Evolutionary conservation across 257 asterid species (phyloP).

Genomic region (Nicotiana undulata): DNA sequence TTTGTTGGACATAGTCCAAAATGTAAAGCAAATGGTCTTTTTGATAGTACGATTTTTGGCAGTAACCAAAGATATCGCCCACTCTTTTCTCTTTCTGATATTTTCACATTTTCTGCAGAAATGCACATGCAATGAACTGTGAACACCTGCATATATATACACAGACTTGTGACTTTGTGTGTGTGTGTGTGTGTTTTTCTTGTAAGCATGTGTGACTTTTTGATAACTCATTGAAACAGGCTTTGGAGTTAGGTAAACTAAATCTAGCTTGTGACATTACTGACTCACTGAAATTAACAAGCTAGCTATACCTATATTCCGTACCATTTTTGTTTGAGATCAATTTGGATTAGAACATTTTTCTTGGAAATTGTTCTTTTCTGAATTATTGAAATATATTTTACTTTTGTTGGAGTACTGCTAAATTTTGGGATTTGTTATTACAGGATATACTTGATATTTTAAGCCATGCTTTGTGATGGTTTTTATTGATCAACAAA

Average conservation of each 20-base stretch:
- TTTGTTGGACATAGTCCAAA: background rate
- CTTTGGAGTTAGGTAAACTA: background rate
- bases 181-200: background rate
- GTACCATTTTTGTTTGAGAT: conserved; percentile 2
- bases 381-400: background rate
- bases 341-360: conserved; percentile 3
- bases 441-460: too few relatives aligned
- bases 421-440: too few relatives aligned
- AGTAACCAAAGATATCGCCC: background rate
- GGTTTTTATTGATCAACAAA: too few relatives aligned
- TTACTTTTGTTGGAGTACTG: too few relatives aligned
- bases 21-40: background rate
- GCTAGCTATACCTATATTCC: background rate
- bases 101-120: background rate
- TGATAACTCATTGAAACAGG: background rate
- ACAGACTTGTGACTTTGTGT: conserved; percentile 1
- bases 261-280: background rate
- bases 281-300: background rate
- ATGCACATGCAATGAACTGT: background rate
- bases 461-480: too few relatives aligned
- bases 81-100: background rate
- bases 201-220: background rate
- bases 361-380: background rate
- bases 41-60: background rate
- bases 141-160: conserved; percentile 2